Percentiles rank a stretch among this genome's conserved stretches.
Evolutionary conservation across 805 yeast genomes (phyloP).

Genomic region (Saccharomyces cerevisiae): DNA sequence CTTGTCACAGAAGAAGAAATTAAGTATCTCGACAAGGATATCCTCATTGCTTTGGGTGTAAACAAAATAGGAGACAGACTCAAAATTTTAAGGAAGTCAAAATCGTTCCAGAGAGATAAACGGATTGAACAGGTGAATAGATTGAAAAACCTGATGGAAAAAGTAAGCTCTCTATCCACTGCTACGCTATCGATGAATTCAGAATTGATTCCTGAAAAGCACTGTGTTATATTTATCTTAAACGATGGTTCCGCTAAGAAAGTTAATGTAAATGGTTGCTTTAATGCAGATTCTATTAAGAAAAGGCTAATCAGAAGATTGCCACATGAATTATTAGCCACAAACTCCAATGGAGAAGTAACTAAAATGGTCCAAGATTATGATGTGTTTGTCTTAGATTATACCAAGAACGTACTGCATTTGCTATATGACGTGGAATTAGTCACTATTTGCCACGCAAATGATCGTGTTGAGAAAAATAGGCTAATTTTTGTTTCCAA

Average conservation of each 20-base stretch:
- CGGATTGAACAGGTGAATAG: slow-evolving; percentile 7
- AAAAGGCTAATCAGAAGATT: slow-evolving; percentile 55
- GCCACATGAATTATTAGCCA: slow-evolving; percentile 21
- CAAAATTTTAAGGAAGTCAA: slow-evolving; percentile 52
- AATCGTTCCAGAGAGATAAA: slow-evolving; percentile 27
- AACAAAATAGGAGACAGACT: slow-evolving; percentile 78
- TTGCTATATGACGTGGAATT: slow-evolving; percentile 68
- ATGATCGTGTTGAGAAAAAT: slow-evolving; percentile 60
- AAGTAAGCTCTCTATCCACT: slow-evolving; percentile 16
- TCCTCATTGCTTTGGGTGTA: slow-evolving; percentile 67
- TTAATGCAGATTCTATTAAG: slow-evolving; percentile 71
- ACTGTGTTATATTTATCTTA: slow-evolving; percentile 56
- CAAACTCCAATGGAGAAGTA: slow-evolving; percentile 18
- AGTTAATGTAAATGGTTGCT: slow-evolving; percentile 70
- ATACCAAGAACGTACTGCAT: slow-evolving; percentile 33
- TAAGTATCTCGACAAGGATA: slow-evolving; percentile 42
- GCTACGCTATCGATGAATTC: slow-evolving; percentile 10
- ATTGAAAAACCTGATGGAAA: slow-evolving; percentile 17
- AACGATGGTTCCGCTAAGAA: slow-evolving; percentile 65
- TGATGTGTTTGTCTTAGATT: slow-evolving; percentile 53
- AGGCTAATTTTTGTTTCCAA: slow-evolving; percentile 59
- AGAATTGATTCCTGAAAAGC: slow-evolving; percentile 32
- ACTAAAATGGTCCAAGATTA: slow-evolving; percentile 33
- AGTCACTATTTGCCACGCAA: slow-evolving; percentile 73
- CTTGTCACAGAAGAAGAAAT: slow-evolving; percentile 21